These are phyloP conservation scores for Geotrichum klebahnii DNA, from an alignment of 1,139 yeast species.

Conservation along the genomic window DNA sequence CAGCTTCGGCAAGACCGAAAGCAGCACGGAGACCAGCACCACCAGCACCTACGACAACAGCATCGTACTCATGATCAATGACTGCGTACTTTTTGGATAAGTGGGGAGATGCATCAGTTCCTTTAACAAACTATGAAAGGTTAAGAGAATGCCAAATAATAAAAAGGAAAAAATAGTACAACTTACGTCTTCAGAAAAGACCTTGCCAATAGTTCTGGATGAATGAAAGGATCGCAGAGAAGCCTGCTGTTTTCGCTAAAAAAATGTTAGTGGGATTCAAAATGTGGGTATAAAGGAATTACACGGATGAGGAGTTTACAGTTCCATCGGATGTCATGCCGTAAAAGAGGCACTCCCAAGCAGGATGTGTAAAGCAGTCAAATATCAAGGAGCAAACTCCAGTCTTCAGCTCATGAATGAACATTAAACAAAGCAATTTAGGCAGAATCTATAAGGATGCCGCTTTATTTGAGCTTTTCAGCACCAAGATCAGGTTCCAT, in stretches of 20 bases:
- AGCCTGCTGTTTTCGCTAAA: constrained; percentile 17
- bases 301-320: too few species aligned
- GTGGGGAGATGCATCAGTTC: constrained; percentile 41
- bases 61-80: constrained; percentile 92
- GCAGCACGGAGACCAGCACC: constrained; percentile 99
- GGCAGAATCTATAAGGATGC: too few species aligned
- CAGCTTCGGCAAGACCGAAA: constrained; percentile 94
- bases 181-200: constrained; percentile 32
- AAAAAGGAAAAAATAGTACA: not conserved
- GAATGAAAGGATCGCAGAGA: constrained; percentile 30
- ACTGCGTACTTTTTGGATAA: constrained; percentile 72
- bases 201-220: constrained; percentile 29
- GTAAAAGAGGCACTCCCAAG: too few species aligned
- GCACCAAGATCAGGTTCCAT: not conserved
- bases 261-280: too few species aligned
- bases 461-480: too few species aligned
- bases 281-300: too few species aligned
- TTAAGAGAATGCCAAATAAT: not conserved
- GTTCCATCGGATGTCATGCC: too few species aligned
- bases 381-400: too few species aligned
- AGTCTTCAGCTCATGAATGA: too few species aligned
- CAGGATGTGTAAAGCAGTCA: too few species aligned
- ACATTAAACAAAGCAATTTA: too few species aligned
- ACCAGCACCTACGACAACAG: constrained; percentile 97
- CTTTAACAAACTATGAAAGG: constrained; percentile 31